Evolutionary conservation across 2,329 filamentous ascomycete species (phyloP).

Genomic region (Xylariaceae sp.): DNA sequence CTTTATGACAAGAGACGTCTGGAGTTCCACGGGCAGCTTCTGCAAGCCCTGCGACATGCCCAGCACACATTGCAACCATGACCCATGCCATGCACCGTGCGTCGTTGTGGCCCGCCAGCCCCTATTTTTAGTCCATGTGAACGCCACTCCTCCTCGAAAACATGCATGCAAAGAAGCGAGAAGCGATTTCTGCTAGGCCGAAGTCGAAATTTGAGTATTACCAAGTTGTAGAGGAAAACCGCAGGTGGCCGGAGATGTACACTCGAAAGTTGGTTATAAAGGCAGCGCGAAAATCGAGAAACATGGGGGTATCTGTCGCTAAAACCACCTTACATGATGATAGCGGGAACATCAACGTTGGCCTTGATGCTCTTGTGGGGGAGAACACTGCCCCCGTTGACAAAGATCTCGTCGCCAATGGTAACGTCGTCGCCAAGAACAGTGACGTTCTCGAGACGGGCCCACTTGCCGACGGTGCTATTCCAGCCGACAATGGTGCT

Average conservation of each 20-base stretch:
- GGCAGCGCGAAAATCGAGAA: constrained; percentile 1
- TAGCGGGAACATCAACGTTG: constrained; percentile 80
- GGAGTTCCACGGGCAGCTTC: not conserved
- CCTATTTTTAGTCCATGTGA: constrained; percentile 15
- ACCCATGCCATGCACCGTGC: too few species aligned
- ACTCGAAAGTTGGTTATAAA: constrained; percentile 10
- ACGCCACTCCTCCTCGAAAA: constrained; percentile 17
- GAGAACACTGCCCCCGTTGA: constrained; percentile 91
- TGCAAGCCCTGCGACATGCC: constrained; percentile 1
- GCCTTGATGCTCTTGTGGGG: constrained; percentile 99
- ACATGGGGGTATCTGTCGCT: not conserved
- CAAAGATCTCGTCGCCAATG: constrained; percentile 96
- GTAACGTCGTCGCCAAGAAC: constrained; percentile 96
- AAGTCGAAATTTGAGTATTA: constrained; percentile 24
- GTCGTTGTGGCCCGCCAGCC: constrained; percentile 8
- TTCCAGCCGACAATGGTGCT: constrained; percentile 99
- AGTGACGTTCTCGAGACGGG: constrained; percentile 94
- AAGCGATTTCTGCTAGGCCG: constrained; percentile 22
- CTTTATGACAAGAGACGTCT: constrained; percentile 5
- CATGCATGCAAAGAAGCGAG: constrained; percentile 22
- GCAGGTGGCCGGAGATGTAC: constrained; percentile 21
- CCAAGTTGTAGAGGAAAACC: constrained; percentile 21
- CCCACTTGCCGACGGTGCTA: constrained; percentile 92
- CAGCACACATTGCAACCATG: not conserved
- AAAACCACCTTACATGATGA: constrained; percentile 56